Evolutionary conservation across 805 yeast genomes (phyloP).

Genomic region (Candida chauliodis): DNA sequence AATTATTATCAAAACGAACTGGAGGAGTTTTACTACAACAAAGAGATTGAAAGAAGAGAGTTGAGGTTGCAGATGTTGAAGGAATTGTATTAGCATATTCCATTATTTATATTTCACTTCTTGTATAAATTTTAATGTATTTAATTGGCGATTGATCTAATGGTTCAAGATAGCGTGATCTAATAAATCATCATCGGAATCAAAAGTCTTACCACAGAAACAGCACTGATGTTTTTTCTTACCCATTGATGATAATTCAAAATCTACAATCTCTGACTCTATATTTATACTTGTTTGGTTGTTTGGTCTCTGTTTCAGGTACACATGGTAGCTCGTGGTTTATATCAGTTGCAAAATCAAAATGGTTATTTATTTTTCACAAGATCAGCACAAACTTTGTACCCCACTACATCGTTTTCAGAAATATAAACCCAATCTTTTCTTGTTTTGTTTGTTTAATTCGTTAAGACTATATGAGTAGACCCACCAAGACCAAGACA

Average conservation of each 20-base stretch:
- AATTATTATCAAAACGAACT: not conserved
- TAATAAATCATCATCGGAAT: slow-evolving; percentile 2
- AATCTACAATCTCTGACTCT: no score
- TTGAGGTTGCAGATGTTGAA: slow-evolving; percentile 35
- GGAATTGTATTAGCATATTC: slow-evolving; percentile 20
- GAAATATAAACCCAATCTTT: no score
- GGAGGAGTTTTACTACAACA: slow-evolving; percentile 12
- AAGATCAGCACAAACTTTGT: not conserved
- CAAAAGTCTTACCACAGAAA: not conserved
- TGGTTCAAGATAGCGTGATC: slow-evolving; percentile 3
- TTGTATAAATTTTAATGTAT: slow-evolving; percentile 2
- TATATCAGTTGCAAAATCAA: not conserved
- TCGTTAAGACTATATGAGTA: no score
- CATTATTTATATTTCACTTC: not conserved
- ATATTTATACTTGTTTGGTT: no score
- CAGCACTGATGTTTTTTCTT: not conserved
- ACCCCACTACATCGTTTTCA: not conserved
- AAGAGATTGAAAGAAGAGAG: slow-evolving; percentile 35
- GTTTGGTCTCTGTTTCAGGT: no score
- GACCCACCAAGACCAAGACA: not conserved
- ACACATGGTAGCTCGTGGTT: not conserved
- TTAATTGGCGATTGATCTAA: not conserved
- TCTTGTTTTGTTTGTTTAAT: no score
- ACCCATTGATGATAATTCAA: not conserved
- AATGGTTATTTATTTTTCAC: no score